These are phyloP conservation scores for Magnolia officinalis DNA, from an alignment of 164 flowering plant species.

Conservation along the genomic window DNA sequence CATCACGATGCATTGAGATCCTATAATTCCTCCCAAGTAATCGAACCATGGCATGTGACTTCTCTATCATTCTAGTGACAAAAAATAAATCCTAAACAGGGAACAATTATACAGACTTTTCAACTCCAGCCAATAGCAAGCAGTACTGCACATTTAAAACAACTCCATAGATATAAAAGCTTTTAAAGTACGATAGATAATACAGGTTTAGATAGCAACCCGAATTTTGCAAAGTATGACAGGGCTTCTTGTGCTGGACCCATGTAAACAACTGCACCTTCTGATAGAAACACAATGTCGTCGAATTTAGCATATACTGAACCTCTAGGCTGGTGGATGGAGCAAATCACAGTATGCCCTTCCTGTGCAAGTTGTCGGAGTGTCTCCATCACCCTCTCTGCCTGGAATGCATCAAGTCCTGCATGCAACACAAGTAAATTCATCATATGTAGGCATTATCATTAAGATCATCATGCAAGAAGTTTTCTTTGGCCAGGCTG, in stretches of 20 bases:
- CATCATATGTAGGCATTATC: background rate
- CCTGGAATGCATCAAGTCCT: slow-evolving; percentile 99
- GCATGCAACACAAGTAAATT: slow-evolving; percentile 14
- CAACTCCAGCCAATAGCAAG: background rate
- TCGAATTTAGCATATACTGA: slow-evolving; percentile 90
- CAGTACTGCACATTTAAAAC: background rate
- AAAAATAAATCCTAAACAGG: background rate
- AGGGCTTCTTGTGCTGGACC: slow-evolving; percentile 85
- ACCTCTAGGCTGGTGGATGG: slow-evolving; percentile 98
- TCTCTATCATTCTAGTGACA: no score
- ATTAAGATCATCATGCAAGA: background rate
- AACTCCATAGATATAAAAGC: background rate
- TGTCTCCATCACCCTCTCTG: slow-evolving; percentile 98
- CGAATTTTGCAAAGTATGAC: slow-evolving; percentile 73
- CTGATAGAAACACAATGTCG: slow-evolving; percentile 84
- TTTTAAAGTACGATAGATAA: slow-evolving; percentile 1
- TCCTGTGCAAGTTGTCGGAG: slow-evolving; percentile 81
- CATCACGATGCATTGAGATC: background rate
- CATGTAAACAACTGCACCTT: slow-evolving; percentile 78
- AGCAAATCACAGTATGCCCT: slow-evolving; percentile 97
- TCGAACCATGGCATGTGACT: no score
- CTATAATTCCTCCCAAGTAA: background rate
- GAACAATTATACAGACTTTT: background rate
- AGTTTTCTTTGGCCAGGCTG: background rate
- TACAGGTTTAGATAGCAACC: slow-evolving; percentile 50